phyloP scores from a whole-genome alignment of 2,329 filamentous ascomycete genomes.

The Fusarium abutilonis region DNA sequence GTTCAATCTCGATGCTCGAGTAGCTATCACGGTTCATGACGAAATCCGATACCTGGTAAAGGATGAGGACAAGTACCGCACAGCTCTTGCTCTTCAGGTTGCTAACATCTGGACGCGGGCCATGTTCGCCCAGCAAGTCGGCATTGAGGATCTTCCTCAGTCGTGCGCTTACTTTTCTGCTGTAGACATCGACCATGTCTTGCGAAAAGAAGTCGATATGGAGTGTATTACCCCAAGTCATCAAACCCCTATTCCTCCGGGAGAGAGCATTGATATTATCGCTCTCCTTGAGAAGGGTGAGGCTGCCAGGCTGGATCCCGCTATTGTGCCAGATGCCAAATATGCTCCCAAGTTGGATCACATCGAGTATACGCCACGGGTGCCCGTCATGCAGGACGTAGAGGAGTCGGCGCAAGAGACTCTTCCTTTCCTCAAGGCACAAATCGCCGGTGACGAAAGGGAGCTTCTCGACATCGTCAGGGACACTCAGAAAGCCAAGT shows the following conservation, averaged over 20 bases:
- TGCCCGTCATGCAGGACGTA: slow-evolving; percentile 82
- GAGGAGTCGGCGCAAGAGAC: slow-evolving; percentile 59
- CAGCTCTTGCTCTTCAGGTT: slow-evolving; percentile 92
- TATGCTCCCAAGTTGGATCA: slow-evolving; percentile 66
- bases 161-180: slow-evolving; percentile 95
- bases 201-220: slow-evolving; percentile 99
- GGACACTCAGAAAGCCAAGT: slow-evolving; percentile 58
- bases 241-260: slow-evolving; percentile 77
- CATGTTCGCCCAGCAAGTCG: slow-evolving; percentile 97
- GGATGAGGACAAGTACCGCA: slow-evolving; percentile 84
- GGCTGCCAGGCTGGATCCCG: slow-evolving; percentile 73
- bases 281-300: slow-evolving; percentile 79
- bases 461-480: slow-evolving; percentile 80
- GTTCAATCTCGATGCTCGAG: slow-evolving; percentile 84
- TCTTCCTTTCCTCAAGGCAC: slow-evolving; percentile 78
- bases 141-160: slow-evolving; percentile 93
- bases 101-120: slow-evolving; percentile 96
- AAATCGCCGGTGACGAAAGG: slow-evolving; percentile 78
- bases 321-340: slow-evolving; percentile 63
- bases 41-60: slow-evolving; percentile 95
- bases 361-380: slow-evolving; percentile 75
- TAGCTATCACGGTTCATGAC: slow-evolving; percentile 95
- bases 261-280: slow-evolving; percentile 86
- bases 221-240: slow-evolving; percentile 94
- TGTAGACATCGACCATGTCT: slow-evolving; percentile 91